Evolutionary conservation across 176 grass and related monocot genomes (phyloP), one percentile per base, ranked within the genome.

Genomic region (Dendrocalamus sinicus): DNA sequence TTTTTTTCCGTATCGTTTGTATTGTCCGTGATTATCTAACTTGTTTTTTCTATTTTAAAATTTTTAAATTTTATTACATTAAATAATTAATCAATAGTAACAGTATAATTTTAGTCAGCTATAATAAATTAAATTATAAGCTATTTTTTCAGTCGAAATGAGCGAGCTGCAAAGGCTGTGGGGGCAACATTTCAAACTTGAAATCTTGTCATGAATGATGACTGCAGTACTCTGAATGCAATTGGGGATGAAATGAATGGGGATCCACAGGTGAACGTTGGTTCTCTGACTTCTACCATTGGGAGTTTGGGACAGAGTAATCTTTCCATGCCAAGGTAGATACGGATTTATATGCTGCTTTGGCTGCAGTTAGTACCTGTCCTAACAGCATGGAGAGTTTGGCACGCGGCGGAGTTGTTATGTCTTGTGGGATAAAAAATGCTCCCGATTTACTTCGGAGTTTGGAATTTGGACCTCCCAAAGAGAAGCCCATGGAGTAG

Each of bases 321-420:
- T 84, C 67, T 64, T 72, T 40, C 7, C 51, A 47, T 53, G 69
- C 86, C 55, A 44, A 44, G 39, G 73, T 64, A 2, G 55, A 84
- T 72, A 15, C 30, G 62, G 46, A 12, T 24, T 65, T 32, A 40
- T 22, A 24, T 39, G 26, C 72, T 17, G 67, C 68, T 24, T n/a
- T 12, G n/a, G 58, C 0, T 24, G 58, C 58, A 10, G 22, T 24
- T 12, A 61, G 9, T 23, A 11, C 57, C 11, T 23, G 22, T 4
- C 57, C 57, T 60, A 5, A 22, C 57, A 14, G 12, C 1, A 12
- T 22, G 12, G n/a, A 16, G 45, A 47, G 45, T 47, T 12, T 43
- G 37, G 45, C 60, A 19, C 12, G 32, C 11, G 9, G 9, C 12
- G 0, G 58, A 61, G 4, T 12, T 9, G 4, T 60, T 43, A 8